A percentile compares a stretch with the other conserved stretches of the same genome.
Conservation (phyloP, 768 basidiomycete genomes). For the Termitomyces sp. region DNA sequence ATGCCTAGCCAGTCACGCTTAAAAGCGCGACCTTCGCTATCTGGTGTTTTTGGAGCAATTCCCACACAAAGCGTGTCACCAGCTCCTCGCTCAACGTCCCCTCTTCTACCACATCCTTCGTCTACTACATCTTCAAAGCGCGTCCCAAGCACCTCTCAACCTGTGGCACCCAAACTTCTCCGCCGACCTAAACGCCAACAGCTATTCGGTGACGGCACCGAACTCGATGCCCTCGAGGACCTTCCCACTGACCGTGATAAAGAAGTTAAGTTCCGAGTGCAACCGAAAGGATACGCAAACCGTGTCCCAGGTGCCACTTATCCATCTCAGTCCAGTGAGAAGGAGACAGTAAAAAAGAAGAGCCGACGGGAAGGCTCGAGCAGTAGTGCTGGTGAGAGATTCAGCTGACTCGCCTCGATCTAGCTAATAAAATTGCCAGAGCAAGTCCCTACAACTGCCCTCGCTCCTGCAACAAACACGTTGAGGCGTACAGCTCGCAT, state of each 20-base stretch:
- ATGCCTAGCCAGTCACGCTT: conserved; percentile 80
- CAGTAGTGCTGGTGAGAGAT: conserved; percentile 32
- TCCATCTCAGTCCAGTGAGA: conserved; percentile 32
- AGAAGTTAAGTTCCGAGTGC: conserved; percentile 68
- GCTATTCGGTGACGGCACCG: conserved; percentile 83
- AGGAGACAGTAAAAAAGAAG: conserved; percentile 55
- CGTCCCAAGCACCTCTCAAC: conserved; percentile 30
- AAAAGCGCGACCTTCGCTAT: conserved; percentile 70
- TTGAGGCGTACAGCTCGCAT: conserved; percentile 54
- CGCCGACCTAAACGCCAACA: conserved; percentile 73
- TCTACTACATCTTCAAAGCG: conserved; percentile 46
- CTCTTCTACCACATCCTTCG: conserved; percentile 41
- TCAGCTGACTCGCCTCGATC: neutral
- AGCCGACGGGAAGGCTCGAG: conserved; percentile 40
- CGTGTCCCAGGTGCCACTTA: conserved; percentile 55
- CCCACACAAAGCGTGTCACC: conserved; percentile 55
- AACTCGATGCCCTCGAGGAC: conserved; percentile 85
- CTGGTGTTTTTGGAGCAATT: conserved; percentile 62
- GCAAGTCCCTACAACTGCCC: conserved; percentile 21
- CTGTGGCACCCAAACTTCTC: conserved; percentile 57
- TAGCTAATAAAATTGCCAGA: conserved; percentile 2
- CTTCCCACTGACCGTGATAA: conserved; percentile 82
- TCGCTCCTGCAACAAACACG: conserved; percentile 42
- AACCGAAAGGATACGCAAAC: conserved; percentile 63
- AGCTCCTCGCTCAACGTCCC: conserved; percentile 22